These are phyloP conservation scores for Tuber calosporum DNA, from an alignment of 495 filamentous ascomycete genomes.

Conservation along the genomic window DNA sequence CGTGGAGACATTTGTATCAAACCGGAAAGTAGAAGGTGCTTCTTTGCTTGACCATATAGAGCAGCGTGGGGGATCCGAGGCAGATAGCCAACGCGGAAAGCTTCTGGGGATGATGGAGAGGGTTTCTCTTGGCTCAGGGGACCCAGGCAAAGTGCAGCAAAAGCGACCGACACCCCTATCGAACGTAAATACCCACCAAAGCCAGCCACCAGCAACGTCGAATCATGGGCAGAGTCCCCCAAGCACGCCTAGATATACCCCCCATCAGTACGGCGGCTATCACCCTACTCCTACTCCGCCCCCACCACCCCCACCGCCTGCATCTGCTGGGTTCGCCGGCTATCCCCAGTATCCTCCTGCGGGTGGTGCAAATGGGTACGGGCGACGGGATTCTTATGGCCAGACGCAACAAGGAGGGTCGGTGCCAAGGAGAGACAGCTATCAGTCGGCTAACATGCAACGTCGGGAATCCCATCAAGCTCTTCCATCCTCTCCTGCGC, in stretches of 20 bases:
- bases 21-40: constrained; percentile 82
- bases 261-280: constrained; percentile 44
- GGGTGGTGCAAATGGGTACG: constrained; percentile 22
- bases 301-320: constrained; percentile 39
- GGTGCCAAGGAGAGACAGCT: constrained; percentile 34
- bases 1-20: constrained; percentile 92
- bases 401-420: constrained; percentile 26
- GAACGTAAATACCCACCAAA: constrained; percentile 48
- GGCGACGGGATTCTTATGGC: constrained; percentile 39
- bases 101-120: constrained; percentile 88
- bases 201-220: constrained; percentile 44
- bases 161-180: constrained; percentile 45
- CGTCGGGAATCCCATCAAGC: constrained; percentile 45
- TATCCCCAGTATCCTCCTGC: constrained; percentile 29
- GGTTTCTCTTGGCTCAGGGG: constrained; percentile 63
- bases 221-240: constrained; percentile 43
- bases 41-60: constrained; percentile 85
- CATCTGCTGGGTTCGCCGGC: constrained; percentile 45
- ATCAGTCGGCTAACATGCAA: constrained; percentile 44
- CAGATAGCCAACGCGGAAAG: constrained; percentile 77
- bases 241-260: constrained; percentile 46
- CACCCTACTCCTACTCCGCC: constrained; percentile 37
- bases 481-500: constrained; percentile 51
- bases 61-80: constrained; percentile 63
- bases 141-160: constrained; percentile 43